These are phyloP conservation scores for Suillus sp. DNA, from an alignment of 768 basidiomycete species.

Conservation along the genomic window DNA sequence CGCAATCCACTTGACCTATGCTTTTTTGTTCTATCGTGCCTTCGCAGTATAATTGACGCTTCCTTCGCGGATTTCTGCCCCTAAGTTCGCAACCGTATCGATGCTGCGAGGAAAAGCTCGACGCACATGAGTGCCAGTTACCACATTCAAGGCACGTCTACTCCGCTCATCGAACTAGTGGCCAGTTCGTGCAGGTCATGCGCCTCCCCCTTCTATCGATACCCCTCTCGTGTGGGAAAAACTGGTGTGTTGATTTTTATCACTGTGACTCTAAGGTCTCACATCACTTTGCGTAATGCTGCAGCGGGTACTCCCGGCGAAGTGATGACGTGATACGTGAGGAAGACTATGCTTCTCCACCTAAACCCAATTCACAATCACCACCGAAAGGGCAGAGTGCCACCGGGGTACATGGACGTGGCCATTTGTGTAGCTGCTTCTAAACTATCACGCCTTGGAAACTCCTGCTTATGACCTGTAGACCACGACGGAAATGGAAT, in stretches of 20 bases:
- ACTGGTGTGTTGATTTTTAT: not conserved
- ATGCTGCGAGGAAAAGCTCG: too few relatives aligned
- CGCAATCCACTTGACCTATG: not conserved
- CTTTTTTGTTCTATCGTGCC: too few relatives aligned
- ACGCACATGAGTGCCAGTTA: not conserved
- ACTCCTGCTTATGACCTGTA: too few relatives aligned
- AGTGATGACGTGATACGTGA: too few relatives aligned
- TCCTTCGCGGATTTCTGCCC: too few relatives aligned
- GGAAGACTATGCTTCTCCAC: not conserved
- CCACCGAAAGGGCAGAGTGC: too few relatives aligned
- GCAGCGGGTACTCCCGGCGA: not conserved
- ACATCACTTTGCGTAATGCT: not conserved
- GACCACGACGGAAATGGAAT: too few relatives aligned
- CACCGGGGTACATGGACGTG: not conserved
- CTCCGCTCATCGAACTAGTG: not conserved
- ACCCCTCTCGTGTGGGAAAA: not conserved
- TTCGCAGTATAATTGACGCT: too few relatives aligned
- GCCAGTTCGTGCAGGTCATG: not conserved
- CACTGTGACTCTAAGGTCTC: too few relatives aligned
- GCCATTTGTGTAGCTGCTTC: not conserved
- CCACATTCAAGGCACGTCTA: not conserved
- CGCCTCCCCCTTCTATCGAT: too few relatives aligned
- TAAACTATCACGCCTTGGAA: not conserved
- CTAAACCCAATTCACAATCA: not conserved
- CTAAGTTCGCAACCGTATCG: too few relatives aligned